A percentile compares a stretch with the other conserved stretches of the same genome.
Conservation (phyloP, 78 protist genomes). For the Pigoraptor vietnamica region DNA sequence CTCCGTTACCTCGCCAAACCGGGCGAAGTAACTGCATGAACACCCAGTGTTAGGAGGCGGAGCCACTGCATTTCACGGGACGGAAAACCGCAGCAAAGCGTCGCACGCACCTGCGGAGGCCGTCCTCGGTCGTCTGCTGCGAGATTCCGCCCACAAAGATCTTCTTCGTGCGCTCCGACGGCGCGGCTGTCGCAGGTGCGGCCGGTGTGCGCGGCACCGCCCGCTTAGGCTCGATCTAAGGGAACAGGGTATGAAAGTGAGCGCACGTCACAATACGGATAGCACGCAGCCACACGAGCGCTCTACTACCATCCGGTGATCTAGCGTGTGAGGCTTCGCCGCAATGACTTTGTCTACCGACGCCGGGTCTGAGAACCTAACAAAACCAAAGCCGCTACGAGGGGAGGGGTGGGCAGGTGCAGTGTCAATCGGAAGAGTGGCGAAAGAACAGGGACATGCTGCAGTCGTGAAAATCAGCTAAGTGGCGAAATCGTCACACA, state of each 20-base stretch:
- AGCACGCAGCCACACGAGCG: not conserved
- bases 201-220: not conserved
- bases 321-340: not conserved
- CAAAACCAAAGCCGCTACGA: not conserved
- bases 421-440: no score
- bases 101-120: not conserved
- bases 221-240: not conserved
- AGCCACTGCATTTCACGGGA: no score
- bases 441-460: no score
- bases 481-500: no score
- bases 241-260: not conserved
- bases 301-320: not conserved
- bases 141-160: not conserved
- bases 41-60: no score
- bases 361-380: not conserved
- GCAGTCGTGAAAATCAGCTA: no score
- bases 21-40: not conserved
- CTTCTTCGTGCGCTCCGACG: not conserved
- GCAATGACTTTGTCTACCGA: not conserved
- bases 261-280: not conserved
- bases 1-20: not conserved
- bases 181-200: not conserved
- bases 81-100: no score
- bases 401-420: not conserved
- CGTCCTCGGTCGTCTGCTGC: not conserved